Evolutionary conservation across 2,329 filamentous ascomycete genomes (phyloP).

Genomic region (Cordyceps cicadae): DNA sequence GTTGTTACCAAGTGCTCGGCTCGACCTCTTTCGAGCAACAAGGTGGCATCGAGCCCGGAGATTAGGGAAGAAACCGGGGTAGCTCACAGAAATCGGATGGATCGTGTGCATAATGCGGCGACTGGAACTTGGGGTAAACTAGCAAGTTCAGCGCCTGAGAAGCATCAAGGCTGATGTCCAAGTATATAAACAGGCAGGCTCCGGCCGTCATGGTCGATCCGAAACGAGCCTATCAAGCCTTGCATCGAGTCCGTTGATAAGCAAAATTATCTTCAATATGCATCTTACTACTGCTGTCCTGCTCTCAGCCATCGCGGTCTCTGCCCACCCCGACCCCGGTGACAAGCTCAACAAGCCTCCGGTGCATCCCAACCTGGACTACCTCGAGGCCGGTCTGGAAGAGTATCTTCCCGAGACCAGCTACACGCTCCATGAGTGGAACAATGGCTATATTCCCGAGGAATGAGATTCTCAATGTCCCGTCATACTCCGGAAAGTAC

Average conservation of each 20-base stretch:
- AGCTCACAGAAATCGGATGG: not conserved
- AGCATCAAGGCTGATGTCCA: not conserved
- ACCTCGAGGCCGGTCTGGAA: slow-evolving; percentile 6
- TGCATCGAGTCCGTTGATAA: not conserved
- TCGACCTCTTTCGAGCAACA: not conserved
- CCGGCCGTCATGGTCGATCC: not conserved
- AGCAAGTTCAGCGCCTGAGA: not conserved
- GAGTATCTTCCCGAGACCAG: slow-evolving; percentile 1
- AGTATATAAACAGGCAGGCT: not conserved
- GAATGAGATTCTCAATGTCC: not conserved
- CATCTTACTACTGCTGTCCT: slow-evolving; percentile 1
- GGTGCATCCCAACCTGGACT: slow-evolving; percentile 4
- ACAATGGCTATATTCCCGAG: slow-evolving; percentile 9
- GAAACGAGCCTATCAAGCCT: not conserved
- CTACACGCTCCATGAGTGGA: slow-evolving; percentile 7
- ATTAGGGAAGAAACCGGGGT: not conserved
- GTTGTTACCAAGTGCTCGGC: not conserved
- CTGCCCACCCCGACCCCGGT: slow-evolving; percentile 4
- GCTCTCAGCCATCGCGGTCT: slow-evolving; percentile 4
- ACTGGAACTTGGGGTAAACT: not conserved
- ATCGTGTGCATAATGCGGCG: slow-evolving; percentile 1
- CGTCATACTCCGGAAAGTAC: not conserved
- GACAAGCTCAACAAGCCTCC: slow-evolving; percentile 7
- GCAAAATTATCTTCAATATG: not conserved
- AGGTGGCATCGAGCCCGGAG: not conserved